Base-by-base conservation (phyloP, 441 rosid species). In the Mallotus repandus region DNA sequence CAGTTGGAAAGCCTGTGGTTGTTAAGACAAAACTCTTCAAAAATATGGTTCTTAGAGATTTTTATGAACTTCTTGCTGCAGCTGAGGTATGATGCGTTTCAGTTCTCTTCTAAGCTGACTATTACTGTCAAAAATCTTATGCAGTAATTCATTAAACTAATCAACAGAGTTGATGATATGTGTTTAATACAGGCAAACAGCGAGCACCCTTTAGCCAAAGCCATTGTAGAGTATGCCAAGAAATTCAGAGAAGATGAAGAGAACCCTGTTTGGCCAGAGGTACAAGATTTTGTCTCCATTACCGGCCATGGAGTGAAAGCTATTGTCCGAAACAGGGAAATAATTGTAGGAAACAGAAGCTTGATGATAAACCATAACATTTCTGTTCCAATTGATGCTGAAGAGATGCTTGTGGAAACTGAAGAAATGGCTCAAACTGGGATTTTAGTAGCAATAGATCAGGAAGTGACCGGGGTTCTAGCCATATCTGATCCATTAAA, bases 241-340 rank as follows among this genome's bases (percentile, higher is more conserved):
- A 92, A 89, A 68, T 87, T 94, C 71, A 82, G 87, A 80, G 90
- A 86, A 49, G 94, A 89, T 29, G 91, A 88, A 80, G 97, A 87
- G 79, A 86, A 85, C 79, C 89, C 94, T 25, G 58, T 79, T 5
- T 92, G 98, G 97, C 95, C 96, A 54, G 94, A 92, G 79, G 94
- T 89, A 14, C 73, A 53, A 41, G 91, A 91, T 75, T 94, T 92
- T 60, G 78, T 82, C 49, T 92, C 97, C 9, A 59, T 90, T 64
- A 83, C 96, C 1, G 97, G 99, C 71, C 91, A 89, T 49, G 99
- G 97, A 73, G 99, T 94, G 69, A 91, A 80, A 86, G 96, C 96
- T 9, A 69, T 62, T 15, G 91, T 94, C 52, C 73, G 74, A 41
- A 83, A 86, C 81, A 86, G 69, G 82, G 92, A 89, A 79, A 79